Evolutionary conservation across 2,329 filamentous ascomycete species (phyloP), one percentile per base, ranked within the genome.

Genomic region (Fusarium sp.): DNA sequence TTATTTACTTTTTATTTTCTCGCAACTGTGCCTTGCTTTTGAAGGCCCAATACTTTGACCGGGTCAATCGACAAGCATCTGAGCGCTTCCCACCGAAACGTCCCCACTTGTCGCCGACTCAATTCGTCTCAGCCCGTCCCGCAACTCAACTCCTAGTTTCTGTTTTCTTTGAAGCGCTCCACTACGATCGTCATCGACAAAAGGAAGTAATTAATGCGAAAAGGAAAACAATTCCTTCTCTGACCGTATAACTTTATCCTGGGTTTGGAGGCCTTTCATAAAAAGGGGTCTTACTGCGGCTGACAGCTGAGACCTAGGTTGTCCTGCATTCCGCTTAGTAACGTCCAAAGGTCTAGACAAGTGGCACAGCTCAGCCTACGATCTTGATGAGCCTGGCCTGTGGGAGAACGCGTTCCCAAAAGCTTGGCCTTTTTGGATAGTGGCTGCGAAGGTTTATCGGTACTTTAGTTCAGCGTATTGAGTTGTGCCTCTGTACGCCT

Each of bases 41-140:
- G 45, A 11, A 62, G 52, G 37, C 48, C 66, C 32, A 52, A 65
- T 58, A 67, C 30, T 20, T 42, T 47, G 45, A 44, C 59, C 61
- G 52, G 44, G 32, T 42, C 30, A 37, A 37, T 34, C 14, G 46
- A 51, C 64, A 49, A 56, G 37, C 40, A 60, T 61, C 45, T 49
- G 49, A 32, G 54, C 62, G 53, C 68, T 65, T 62, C 46, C 42
- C 46, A 49, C 58, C 59, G 63, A 66, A 66, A 63, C 67, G 48
- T 51, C 58, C 48, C 68, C 68, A 69, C 68, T 58, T 58, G 68
- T 66, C 52, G 60, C 68, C 68, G 65, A 61, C 68, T 64, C 29
- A 53, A 57, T 53, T 60, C 66, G 68, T 71, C 68, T 71, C 68
- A 71, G 68, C 59, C 60, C 56, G 44, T 56, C 42, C 29, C 32